A percentile compares a stretch with the other conserved stretches of the same genome.
These are phyloP conservation scores for Bipolaris sorokiniana DNA, from an alignment of 2,329 filamentous ascomycete species.

Conservation along the genomic window DNA sequence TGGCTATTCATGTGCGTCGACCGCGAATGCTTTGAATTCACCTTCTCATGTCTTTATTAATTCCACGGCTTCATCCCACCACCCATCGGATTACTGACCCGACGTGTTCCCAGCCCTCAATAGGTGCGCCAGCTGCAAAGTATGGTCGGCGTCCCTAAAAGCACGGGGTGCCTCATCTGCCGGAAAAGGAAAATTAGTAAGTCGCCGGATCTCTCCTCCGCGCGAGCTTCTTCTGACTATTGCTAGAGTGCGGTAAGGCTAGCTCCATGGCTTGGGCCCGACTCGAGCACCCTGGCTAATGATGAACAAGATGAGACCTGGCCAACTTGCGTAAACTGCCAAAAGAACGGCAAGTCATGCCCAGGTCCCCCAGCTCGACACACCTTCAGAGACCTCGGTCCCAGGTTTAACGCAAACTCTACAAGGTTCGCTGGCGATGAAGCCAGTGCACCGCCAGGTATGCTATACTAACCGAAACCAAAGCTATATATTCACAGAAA, in stretches of 20 bases:
- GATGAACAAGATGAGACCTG: slow-evolving; percentile 42
- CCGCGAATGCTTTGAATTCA: slow-evolving; percentile 3
- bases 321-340: slow-evolving; percentile 44
- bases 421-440: slow-evolving; percentile 1
- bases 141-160: slow-evolving; percentile 47
- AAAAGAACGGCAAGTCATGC: slow-evolving; percentile 43
- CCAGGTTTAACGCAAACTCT: slow-evolving; percentile 18
- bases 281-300: slow-evolving; percentile 17
- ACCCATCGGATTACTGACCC: slow-evolving; percentile 1
- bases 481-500: slow-evolving; percentile 3
- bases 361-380: slow-evolving; percentile 44
- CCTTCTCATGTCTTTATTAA: not conserved
- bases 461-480: not conserved
- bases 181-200: slow-evolving; percentile 44
- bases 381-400: slow-evolving; percentile 41
- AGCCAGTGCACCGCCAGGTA: slow-evolving; percentile 6
- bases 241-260: slow-evolving; percentile 28
- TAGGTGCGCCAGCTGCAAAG: slow-evolving; percentile 1
- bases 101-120: not conserved
- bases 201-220: slow-evolving; percentile 13
- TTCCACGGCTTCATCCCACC: not conserved
- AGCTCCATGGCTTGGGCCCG: slow-evolving; percentile 5
- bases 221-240: slow-evolving; percentile 14
- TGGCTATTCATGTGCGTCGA: slow-evolving; percentile 10
- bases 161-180: slow-evolving; percentile 43